Percentiles rank a stretch among this genome's conserved stretches.
These are phyloP conservation scores for Salix caprea DNA, from an alignment of 345 rosid species.

Conservation along the genomic window DNA sequence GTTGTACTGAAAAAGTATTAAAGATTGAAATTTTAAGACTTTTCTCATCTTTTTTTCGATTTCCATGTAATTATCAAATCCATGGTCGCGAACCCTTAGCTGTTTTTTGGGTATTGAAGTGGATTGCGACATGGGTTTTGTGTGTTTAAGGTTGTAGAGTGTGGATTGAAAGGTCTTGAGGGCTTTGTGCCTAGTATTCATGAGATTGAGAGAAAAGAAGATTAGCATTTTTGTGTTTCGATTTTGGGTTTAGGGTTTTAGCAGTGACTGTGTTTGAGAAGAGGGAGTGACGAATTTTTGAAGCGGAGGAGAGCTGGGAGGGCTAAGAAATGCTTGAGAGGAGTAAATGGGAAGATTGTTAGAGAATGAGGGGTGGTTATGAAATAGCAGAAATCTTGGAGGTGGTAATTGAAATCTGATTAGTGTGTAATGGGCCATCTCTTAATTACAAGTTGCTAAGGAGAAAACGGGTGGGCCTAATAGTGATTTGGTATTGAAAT, in stretches of 20 bases:
- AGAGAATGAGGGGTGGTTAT: not conserved
- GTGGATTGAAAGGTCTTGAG: constrained; percentile 2
- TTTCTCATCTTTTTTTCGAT: constrained; percentile 77
- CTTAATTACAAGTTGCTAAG: not conserved
- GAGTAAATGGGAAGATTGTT: not conserved
- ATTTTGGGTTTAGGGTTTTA: constrained; percentile 21
- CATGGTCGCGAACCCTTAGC: constrained; percentile 77
- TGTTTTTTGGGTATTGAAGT: constrained; percentile 80
- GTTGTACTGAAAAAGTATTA: constrained; percentile 66
- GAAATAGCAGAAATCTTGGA: not conserved
- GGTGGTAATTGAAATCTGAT: not conserved
- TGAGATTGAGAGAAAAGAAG: constrained; percentile 14
- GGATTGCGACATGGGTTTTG: constrained; percentile 54
- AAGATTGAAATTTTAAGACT: constrained; percentile 65
- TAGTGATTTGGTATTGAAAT: not conserved
- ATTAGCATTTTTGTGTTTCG: constrained; percentile 22
- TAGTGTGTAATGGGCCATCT: not conserved
- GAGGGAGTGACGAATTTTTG: not conserved
- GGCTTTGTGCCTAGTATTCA: constrained; percentile 8
- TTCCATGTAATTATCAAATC: constrained; percentile 96
- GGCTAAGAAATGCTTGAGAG: not conserved
- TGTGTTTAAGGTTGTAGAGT: constrained; percentile 7
- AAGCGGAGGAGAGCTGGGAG: not conserved
- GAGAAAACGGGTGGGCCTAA: not conserved
- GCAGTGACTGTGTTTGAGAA: not conserved